Conservation (phyloP, 345 rosid genomes). For the Arabidopsis thaliana region DNA sequence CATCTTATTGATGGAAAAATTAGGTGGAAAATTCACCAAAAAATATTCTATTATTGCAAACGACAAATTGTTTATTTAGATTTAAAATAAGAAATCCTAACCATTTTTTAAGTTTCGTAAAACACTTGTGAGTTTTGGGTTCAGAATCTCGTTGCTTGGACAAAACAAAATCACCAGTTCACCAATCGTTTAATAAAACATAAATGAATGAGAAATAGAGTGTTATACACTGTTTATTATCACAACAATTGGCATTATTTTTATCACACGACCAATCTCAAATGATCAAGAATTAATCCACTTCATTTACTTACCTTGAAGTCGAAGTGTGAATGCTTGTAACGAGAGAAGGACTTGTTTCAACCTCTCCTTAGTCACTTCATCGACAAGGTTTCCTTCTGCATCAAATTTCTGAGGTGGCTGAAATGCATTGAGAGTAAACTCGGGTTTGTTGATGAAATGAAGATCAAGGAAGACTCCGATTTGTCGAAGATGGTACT, state of each 20-base stretch:
- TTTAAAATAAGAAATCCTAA: too few relatives aligned
- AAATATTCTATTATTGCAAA: neutral
- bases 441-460: constrained; percentile 88
- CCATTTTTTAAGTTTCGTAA: too few relatives aligned
- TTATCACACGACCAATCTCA: constrained; percentile 14
- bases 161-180: neutral
- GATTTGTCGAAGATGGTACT: constrained; percentile 82
- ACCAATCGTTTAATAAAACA: constrained; percentile 8
- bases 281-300: constrained; percentile 5
- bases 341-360: constrained; percentile 64
- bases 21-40: neutral
- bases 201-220: constrained; percentile 2
- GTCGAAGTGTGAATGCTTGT: constrained; percentile 61
- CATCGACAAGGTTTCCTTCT: constrained; percentile 71
- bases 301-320: constrained; percentile 49
- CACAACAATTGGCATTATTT: constrained; percentile 30
- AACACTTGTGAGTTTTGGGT: too few relatives aligned
- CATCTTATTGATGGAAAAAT: neutral
- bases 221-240: constrained; percentile 13
- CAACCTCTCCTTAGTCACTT: constrained; percentile 53
- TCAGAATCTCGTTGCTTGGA: too few relatives aligned
- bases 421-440: constrained; percentile 68
- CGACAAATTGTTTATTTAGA: too few relatives aligned
- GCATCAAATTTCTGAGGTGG: constrained; percentile 81
- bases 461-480: constrained; percentile 85